Evolutionary conservation across 768 basidiomycete species (phyloP).

Genomic region (Auricularia heimuer): DNA sequence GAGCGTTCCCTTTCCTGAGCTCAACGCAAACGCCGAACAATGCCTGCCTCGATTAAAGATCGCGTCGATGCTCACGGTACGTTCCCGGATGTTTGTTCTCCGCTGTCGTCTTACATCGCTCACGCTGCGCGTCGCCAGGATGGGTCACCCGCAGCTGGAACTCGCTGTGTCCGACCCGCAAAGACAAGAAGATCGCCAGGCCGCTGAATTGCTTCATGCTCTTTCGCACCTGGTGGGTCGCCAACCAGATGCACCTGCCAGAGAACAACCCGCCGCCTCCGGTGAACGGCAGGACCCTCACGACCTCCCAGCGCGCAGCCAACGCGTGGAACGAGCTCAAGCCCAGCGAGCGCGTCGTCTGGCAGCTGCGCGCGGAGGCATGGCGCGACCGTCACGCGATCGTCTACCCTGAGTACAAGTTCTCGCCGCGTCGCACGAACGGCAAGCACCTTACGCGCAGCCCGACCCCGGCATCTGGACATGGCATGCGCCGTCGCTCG

Average conservation of each 20-base stretch:
- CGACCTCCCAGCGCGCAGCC: not conserved
- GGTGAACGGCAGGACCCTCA: not conserved
- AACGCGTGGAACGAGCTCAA: not conserved
- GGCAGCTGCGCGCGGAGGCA: not conserved
- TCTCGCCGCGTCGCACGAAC: not conserved
- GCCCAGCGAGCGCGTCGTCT: not conserved
- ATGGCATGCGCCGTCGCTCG: not conserved
- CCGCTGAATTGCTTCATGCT: slow-evolving; percentile 2
- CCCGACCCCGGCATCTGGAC: not conserved
- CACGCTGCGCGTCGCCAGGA: not conserved
- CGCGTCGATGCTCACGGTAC: not conserved
- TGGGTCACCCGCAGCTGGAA: not conserved
- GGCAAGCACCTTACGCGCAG: not conserved
- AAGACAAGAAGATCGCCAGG: not conserved
- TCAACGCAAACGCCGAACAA: not conserved
- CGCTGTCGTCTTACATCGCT: not conserved
- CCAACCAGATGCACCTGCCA: not conserved
- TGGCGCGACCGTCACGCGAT: not conserved
- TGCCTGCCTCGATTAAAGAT: not conserved
- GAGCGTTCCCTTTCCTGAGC: not conserved
- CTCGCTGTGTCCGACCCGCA: not conserved
- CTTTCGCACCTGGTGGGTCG: not conserved
- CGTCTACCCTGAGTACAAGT: not conserved
- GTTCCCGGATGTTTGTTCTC: not conserved
- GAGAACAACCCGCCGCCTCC: not conserved